Evolutionary conservation across 805 yeast species (phyloP), one percentile per base, ranked within the genome.

Genomic region (Ogataea thermomethanolica): DNA sequence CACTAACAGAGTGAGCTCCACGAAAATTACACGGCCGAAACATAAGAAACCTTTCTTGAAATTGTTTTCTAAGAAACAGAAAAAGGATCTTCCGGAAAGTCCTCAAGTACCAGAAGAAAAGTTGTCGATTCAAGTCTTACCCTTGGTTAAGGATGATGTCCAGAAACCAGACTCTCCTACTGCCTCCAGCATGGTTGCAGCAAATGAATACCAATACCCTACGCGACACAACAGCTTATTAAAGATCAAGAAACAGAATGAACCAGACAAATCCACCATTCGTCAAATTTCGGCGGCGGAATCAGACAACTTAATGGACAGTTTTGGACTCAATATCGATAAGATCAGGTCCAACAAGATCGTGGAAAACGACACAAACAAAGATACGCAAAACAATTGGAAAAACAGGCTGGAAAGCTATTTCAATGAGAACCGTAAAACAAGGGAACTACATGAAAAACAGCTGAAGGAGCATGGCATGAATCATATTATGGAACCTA

Each of bases 1-100:
- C 8, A 36, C 24, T 10, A 34, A 43, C 11, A 33, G 58, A 29
- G 40, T 54, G 8, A 52, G 53, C 25, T 54, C 58, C 1, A 54
- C 58, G 8, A 52, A 44, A 25, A 49, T 54, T 10, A 44, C 54
- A 14, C 52, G 40, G 27, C 30, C 33, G 1, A 20, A 28, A 9
- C 14, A 24, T 5, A 14, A 25, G 7, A 15, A 8, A 12, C 26
- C 41, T 1, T 36, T 40, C 22, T 43, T 34, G 25, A 38, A 35
- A 17, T 37, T 41, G 20, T 20, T 44, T 7, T 41, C 39, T 29
- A 33, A 28, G 29, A 33, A 28, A 13, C 23, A 38, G 13, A 26
- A 12, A 6, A 14, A 10, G 8, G 10, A 15, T 22, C 12, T 6
- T 8, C 8, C 24, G 33, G 20, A 7, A 30, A 14, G n/a, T 20